Evolutionary conservation across 163 green algal species (phyloP), one percentile per base, ranked within the genome.

Genomic region (Volvox carteri): DNA sequence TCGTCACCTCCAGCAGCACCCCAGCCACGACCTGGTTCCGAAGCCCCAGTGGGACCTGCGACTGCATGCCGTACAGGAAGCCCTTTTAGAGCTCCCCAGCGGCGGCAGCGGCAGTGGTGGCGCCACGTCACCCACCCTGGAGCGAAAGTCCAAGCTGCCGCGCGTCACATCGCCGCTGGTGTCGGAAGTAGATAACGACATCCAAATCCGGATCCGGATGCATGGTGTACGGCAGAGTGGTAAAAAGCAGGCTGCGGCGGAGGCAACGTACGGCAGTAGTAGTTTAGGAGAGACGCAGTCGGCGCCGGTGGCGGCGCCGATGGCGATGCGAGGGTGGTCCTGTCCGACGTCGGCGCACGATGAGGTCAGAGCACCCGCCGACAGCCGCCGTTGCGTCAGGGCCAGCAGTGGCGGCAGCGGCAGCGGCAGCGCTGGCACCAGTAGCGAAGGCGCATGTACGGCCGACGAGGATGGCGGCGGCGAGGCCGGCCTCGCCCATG

Each of bases 121-220:
- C 8, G 73, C 42, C 44, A 11, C 73, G 42, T 84, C 75, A 52
- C 30, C 75, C 11, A 21, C 48, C 30, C 3, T 70, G 50, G 75
- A 84, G 46, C 48, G 75, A 8, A n/a, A 48, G 33, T 21, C 75
- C 48, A 84, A 84, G 75, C 48, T 84, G 75, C 48, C 75, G n/a
- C 75, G 75, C 41, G 48, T 84, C 18, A 42, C 23, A 23, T 42
- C 30, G 35, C 30, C 16, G 30, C 65, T 28, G 30, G 33, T 23
- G 56, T 35, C 9, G 5, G 56, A 28, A 14, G 56, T n/a, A 14
- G 56, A 67, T 19, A 23, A 67, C 5, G 56, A 67, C 9, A 67
- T 58, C 14, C 48, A 14, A 14, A 11, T 58, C 48, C 48, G 48
- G 48, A 14, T 23, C 48, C 48, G 14, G 48, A 58, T 14, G 48